Conservation (phyloP, 2,329 filamentous ascomycete species). For the Capronia coronata region DNA sequence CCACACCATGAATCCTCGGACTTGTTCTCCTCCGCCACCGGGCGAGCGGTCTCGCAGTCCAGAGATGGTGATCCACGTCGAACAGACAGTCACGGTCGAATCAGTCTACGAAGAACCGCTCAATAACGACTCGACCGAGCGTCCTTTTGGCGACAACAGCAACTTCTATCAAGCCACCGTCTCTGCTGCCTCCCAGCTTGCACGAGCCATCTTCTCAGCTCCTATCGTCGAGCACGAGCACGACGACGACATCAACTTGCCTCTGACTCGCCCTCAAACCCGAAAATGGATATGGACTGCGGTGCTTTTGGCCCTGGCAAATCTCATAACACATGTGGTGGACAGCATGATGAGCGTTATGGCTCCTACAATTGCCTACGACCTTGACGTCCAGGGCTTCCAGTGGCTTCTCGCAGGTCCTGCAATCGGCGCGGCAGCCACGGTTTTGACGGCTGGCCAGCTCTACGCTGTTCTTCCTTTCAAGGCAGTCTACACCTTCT, state of each 20-base stretch:
- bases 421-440: conserved; percentile 16
- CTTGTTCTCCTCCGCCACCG: neutral
- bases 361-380: conserved; percentile 15
- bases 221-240: neutral
- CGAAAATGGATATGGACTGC: conserved; percentile 12
- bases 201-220: conserved; percentile 5
- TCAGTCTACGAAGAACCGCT: neutral
- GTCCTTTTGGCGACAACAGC: conserved; percentile 6
- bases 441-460: conserved; percentile 15
- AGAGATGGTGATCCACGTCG: neutral
- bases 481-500: conserved; percentile 13
- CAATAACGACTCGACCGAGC: neutral
- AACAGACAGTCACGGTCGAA: conserved; percentile 9
- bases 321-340: conserved; percentile 10
- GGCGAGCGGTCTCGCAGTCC: neutral
- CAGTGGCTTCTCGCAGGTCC: conserved; percentile 18
- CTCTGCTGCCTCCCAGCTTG: conserved; percentile 10
- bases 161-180: conserved; percentile 10
- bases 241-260: neutral
- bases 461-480: conserved; percentile 19
- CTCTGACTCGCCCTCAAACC: neutral
- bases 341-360: conserved; percentile 19
- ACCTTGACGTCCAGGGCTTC: conserved; percentile 19
- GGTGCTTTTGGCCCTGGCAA: conserved; percentile 13
- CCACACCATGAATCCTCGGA: neutral